phyloP scores from a whole-genome alignment of 2,329 filamentous ascomycete genomes.

The Mycosphaerella arachidis region DNA sequence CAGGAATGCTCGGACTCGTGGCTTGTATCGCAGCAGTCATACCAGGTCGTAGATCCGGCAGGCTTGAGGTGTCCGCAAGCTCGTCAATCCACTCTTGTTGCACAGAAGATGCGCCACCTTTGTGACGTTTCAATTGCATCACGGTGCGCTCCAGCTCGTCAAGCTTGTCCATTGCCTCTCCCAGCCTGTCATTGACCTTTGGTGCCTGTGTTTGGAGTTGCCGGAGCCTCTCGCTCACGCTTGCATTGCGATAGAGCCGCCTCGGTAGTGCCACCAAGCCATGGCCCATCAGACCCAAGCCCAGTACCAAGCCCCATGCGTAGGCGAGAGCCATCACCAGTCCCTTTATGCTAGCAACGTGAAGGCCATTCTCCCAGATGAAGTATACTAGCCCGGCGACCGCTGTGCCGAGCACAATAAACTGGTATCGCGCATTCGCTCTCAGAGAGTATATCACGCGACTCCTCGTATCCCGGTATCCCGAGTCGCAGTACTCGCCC shows the following conservation, averaged over 20 bases:
- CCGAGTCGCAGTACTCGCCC: slow-evolving; percentile 90
- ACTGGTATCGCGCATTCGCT: slow-evolving; percentile 83
- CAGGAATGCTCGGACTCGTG: slow-evolving; percentile 47
- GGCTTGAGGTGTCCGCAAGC: slow-evolving; percentile 68
- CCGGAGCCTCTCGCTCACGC: slow-evolving; percentile 67
- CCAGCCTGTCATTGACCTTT: slow-evolving; percentile 77
- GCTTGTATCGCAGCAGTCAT: slow-evolving; percentile 35
- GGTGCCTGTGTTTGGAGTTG: slow-evolving; percentile 76
- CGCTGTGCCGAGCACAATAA: slow-evolving; percentile 68
- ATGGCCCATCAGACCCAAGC: slow-evolving; percentile 97
- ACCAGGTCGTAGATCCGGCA: slow-evolving; percentile 56
- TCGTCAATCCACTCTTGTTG: slow-evolving; percentile 97
- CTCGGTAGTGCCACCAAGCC: slow-evolving; percentile 88
- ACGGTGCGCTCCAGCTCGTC: slow-evolving; percentile 81
- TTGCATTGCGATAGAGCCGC: slow-evolving; percentile 72
- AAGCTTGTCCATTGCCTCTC: slow-evolving; percentile 73
- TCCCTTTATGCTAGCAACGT: slow-evolving; percentile 69
- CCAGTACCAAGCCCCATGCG: slow-evolving; percentile 84
- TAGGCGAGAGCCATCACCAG: slow-evolving; percentile 92
- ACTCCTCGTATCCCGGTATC: slow-evolving; percentile 79
- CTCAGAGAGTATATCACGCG: slow-evolving; percentile 80
- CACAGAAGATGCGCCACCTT: slow-evolving; percentile 68
- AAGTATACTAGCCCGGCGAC: slow-evolving; percentile 76
- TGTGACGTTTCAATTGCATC: slow-evolving; percentile 70
- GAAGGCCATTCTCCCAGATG: slow-evolving; percentile 70